phyloP scores from a whole-genome alignment of 1,284 basidiomycete species.

The Ustanciosporium gigantosporum region DNA sequence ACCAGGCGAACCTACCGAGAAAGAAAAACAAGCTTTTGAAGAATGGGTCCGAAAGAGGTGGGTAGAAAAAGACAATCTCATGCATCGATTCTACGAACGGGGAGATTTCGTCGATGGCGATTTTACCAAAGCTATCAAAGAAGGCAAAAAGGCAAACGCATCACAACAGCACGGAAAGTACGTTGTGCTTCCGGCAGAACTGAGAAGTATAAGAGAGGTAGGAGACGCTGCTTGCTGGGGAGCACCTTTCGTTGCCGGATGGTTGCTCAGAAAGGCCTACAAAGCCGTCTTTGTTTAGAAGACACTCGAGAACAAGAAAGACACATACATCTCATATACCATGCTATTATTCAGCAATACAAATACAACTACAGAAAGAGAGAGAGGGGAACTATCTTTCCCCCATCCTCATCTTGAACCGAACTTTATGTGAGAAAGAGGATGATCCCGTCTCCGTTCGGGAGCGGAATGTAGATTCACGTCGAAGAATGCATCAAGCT shows the following conservation, averaged over 20 bases:
- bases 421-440: too few species aligned
- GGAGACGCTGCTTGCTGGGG: conserved; percentile 44
- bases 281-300: conserved; percentile 11
- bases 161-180: conserved; percentile 5
- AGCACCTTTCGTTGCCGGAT: conserved; percentile 8
- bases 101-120: conserved; percentile 55
- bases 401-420: too few species aligned
- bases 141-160: conserved; percentile 2
- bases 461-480: too few species aligned
- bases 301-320: too few species aligned
- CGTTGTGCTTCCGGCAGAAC: conserved; percentile 37
- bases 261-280: conserved; percentile 10
- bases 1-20: conserved; percentile 65
- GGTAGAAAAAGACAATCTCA: conserved; percentile 78
- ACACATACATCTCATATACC: too few species aligned
- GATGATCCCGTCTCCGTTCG: too few species aligned
- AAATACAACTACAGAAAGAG: too few species aligned
- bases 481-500: too few species aligned
- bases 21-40: conserved; percentile 76
- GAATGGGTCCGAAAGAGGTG: conserved; percentile 80
- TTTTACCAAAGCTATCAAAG: conserved; percentile 5
- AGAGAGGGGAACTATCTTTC: too few species aligned
- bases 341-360: too few species aligned
- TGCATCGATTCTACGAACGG: conserved; percentile 68
- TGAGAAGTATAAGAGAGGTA: conserved; percentile 33